A percentile compares a stretch with the other conserved stretches of the same genome.
These are phyloP conservation scores for Peniophora sp. DNA, from an alignment of 1,284 basidiomycete genomes.

Conservation along the genomic window DNA sequence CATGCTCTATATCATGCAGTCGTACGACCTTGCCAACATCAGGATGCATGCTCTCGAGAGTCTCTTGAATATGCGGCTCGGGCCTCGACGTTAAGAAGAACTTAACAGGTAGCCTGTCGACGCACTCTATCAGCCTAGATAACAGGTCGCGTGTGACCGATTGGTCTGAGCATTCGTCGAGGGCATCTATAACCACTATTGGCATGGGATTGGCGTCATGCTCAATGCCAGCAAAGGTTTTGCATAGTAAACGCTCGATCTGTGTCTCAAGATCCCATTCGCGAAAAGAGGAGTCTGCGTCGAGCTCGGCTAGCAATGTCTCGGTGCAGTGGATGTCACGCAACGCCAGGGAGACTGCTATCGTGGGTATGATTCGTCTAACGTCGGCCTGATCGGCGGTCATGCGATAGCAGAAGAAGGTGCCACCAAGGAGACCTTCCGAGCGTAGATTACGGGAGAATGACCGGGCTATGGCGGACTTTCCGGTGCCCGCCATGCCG, in stretches of 20 bases:
- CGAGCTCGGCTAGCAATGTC: neutral
- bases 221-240: neutral
- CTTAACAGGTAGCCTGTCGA: neutral
- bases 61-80: neutral
- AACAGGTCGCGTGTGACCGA: neutral
- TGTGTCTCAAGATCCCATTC: neutral
- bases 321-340: neutral
- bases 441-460: neutral
- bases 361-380: neutral
- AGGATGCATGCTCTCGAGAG: neutral
- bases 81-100: conserved; percentile 1
- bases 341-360: neutral
- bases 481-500: neutral
- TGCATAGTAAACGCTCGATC: neutral
- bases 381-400: neutral
- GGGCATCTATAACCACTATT: neutral
- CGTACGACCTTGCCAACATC: neutral
- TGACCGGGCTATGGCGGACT: neutral
- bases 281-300: neutral
- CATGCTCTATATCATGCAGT: neutral
- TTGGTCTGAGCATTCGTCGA: neutral
- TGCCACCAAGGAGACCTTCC: neutral
- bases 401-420: neutral
- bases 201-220: neutral
- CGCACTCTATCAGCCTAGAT: neutral